phyloP scores from a whole-genome alignment of 495 filamentous ascomycete genomes.

The Aspergillus panamensis region DNA sequence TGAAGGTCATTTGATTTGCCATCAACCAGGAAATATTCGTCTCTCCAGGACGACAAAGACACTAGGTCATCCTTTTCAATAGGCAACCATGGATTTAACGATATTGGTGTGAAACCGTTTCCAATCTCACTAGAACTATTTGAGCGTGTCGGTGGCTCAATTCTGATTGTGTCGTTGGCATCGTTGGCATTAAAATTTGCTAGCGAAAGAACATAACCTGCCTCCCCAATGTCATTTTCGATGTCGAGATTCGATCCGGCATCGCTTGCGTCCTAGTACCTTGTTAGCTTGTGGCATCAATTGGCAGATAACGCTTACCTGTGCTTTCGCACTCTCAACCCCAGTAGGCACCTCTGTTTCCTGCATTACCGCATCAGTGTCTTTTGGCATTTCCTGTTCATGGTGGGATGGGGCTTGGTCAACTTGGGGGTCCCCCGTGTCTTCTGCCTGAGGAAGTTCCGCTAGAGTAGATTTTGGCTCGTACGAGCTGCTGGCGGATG shows the following conservation, averaged over 20 bases:
- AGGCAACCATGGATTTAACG: conserved; percentile 24
- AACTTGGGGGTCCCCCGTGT: neutral
- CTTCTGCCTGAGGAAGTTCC: neutral
- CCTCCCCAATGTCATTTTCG: neutral
- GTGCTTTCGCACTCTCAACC: neutral
- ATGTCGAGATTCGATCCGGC: neutral
- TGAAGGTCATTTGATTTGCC: conserved; percentile 28
- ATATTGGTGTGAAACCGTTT: conserved; percentile 20
- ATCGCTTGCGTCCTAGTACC: neutral
- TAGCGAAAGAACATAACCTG: conserved; percentile 1
- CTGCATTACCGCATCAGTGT: neutral
- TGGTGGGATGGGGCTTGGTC: neutral
- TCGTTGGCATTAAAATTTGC: neutral
- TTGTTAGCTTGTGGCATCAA: neutral
- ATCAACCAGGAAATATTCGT: conserved; percentile 36
- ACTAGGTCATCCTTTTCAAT: conserved; percentile 27
- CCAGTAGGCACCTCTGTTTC: neutral
- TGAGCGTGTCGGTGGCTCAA: conserved; percentile 1
- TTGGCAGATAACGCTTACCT: neutral
- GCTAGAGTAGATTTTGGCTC: neutral
- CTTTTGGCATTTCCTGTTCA: neutral
- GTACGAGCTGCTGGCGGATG: neutral
- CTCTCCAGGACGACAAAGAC: conserved; percentile 23
- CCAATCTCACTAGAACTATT: conserved; percentile 12
- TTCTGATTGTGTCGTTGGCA: neutral